Conservation (phyloP, 225 moss, liverwort and hornwort genomes). For the Physcomitrellopsis africana region DNA sequence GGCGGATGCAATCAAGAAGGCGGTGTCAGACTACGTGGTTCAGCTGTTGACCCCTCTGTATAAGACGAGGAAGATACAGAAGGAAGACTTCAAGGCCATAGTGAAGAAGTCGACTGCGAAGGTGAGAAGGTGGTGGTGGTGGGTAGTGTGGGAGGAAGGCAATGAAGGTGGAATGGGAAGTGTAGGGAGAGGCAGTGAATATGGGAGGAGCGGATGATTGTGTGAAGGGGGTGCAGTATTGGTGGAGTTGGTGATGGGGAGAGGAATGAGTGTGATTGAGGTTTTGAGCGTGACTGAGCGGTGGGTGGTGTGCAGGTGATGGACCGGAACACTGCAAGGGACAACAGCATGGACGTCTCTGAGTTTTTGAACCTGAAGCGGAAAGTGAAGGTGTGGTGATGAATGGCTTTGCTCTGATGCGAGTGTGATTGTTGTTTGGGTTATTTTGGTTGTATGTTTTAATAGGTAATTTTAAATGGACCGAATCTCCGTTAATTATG, state of each 20-base stretch:
- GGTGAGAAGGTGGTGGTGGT: conserved; percentile 28
- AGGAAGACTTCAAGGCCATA: conserved; percentile 71
- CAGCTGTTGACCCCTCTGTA: conserved; percentile 67
- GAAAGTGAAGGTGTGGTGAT: conserved; percentile 59
- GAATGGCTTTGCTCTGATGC: too few relatives aligned
- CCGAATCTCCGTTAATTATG: too few relatives aligned
- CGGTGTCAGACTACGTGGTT: conserved; percentile 69
- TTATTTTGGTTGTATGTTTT: too few relatives aligned
- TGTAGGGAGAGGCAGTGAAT: not conserved
- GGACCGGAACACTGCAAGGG: conserved; percentile 60
- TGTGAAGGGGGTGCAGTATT: not conserved
- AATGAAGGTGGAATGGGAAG: too few relatives aligned
- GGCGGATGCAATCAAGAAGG: conserved; percentile 41
- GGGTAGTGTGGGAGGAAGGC: too few relatives aligned
- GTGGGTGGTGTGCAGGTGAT: conserved; percentile 48
- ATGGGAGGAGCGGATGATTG: not conserved
- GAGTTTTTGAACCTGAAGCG: conserved; percentile 70
- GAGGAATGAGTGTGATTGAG: too few relatives aligned
- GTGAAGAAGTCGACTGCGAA: conserved; percentile 73
- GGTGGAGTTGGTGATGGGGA: conserved; percentile 7
- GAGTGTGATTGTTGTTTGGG: too few relatives aligned
- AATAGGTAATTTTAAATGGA: too few relatives aligned
- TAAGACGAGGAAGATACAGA: conserved; percentile 62
- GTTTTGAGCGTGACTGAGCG: not conserved
- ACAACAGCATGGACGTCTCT: conserved; percentile 52